These are phyloP conservation scores for Aspergillus diversus DNA, from an alignment of 495 filamentous ascomycete genomes.

Conservation along the genomic window DNA sequence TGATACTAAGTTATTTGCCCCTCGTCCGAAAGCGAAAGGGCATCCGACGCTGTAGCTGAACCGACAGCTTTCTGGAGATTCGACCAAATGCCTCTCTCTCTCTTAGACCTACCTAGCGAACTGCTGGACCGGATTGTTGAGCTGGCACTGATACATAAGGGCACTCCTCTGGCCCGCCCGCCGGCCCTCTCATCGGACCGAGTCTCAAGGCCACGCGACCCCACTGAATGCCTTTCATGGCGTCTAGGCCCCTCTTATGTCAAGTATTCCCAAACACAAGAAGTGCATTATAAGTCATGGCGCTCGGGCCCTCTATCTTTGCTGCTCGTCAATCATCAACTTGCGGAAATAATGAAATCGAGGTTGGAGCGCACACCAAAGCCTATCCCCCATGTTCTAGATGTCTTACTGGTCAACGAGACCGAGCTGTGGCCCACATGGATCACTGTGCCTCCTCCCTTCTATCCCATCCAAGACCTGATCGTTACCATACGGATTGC, in stretches of 20 bases:
- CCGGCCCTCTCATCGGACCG: not conserved
- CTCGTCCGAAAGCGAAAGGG: too few relatives aligned
- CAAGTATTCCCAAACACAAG: slow-evolving; percentile 7
- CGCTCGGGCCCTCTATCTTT: not conserved
- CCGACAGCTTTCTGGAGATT: not conserved
- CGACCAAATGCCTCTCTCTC: slow-evolving; percentile 3
- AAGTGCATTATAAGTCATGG: not conserved
- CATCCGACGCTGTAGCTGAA: too few relatives aligned
- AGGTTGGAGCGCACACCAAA: not conserved
- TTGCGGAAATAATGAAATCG: slow-evolving; percentile 4
- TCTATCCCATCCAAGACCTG: not conserved
- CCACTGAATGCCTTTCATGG: not conserved
- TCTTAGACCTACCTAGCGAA: slow-evolving; percentile 10
- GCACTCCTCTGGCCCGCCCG: not conserved
- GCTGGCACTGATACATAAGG: slow-evolving; percentile 3
- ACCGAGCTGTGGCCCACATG: slow-evolving; percentile 11
- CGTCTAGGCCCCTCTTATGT: not conserved
- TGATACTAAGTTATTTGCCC: too few relatives aligned
- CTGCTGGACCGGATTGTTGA: slow-evolving; percentile 9
- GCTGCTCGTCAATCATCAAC: slow-evolving; percentile 6
- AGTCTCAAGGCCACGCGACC: not conserved
- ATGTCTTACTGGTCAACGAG: slow-evolving; percentile 9
- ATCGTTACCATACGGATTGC: slow-evolving; percentile 3
- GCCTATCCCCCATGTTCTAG: not conserved
- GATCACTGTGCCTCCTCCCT: not conserved